phyloP scores from a whole-genome alignment of 495 filamentous ascomycete species.

The Tricharina praecox region DNA sequence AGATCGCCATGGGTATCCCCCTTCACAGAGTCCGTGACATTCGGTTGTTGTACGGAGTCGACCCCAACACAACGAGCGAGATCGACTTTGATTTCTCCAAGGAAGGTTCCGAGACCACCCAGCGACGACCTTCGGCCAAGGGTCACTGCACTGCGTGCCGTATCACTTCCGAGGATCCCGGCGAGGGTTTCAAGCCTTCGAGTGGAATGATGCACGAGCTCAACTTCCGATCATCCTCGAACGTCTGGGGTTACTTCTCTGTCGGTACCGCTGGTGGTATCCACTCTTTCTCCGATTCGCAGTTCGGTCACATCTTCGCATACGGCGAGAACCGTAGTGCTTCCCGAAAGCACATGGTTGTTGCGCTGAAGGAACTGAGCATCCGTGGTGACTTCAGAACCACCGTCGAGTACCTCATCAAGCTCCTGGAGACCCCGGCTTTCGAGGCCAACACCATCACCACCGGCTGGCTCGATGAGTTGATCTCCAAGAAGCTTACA shows the following conservation, averaged over 20 bases:
- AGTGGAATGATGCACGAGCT: slow-evolving; percentile 97
- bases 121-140: slow-evolving; percentile 79
- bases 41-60: slow-evolving; percentile 85
- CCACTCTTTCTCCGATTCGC: slow-evolving; percentile 96
- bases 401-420: slow-evolving; percentile 97
- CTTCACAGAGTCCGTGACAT: slow-evolving; percentile 93
- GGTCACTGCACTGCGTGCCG: slow-evolving; percentile 95
- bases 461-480: slow-evolving; percentile 95
- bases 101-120: slow-evolving; percentile 64
- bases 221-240: slow-evolving; percentile 96
- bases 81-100: slow-evolving; percentile 96
- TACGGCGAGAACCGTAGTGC: slow-evolving; percentile 93
- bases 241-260: slow-evolving; percentile 99
- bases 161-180: slow-evolving; percentile 98
- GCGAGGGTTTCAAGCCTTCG: slow-evolving; percentile 98
- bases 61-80: slow-evolving; percentile 64
- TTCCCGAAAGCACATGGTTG: slow-evolving; percentile 98
- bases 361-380: slow-evolving; percentile 93
- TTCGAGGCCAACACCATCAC: slow-evolving; percentile 99
- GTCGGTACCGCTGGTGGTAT: slow-evolving; percentile 92
- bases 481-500: slow-evolving; percentile 94
- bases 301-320: slow-evolving; percentile 98
- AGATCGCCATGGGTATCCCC: slow-evolving; percentile 97
- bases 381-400: slow-evolving; percentile 99
- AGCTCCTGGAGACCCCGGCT: slow-evolving; percentile 91